phyloP scores from a whole-genome alignment of 2,329 filamentous ascomycete species.

The Clarireedia monteithiana region DNA sequence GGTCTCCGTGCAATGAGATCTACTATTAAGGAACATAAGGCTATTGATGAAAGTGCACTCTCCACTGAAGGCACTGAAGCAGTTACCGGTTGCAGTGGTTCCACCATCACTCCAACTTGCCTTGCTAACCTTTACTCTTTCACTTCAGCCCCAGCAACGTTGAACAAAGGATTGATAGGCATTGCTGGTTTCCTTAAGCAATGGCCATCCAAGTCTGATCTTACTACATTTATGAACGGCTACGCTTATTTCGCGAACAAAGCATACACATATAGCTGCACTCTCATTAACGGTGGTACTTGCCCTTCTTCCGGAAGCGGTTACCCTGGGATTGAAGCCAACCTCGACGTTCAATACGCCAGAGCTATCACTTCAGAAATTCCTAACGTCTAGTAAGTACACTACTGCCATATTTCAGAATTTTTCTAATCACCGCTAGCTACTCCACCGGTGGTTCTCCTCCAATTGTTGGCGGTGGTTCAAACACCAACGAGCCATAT shows the following conservation, averaged over 20 bases:
- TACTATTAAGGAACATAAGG: slow-evolving; percentile 12
- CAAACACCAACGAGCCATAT: slow-evolving; percentile 62
- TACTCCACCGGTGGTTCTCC: slow-evolving; percentile 50
- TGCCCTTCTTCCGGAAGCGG: slow-evolving; percentile 16
- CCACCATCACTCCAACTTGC: slow-evolving; percentile 24
- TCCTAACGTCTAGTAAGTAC: slow-evolving; percentile 37
- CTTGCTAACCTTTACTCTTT: slow-evolving; percentile 27
- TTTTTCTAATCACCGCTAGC: neutral
- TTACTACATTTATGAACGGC: slow-evolving; percentile 23
- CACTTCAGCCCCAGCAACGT: slow-evolving; percentile 11
- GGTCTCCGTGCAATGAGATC: slow-evolving; percentile 30
- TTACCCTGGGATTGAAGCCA: slow-evolving; percentile 38
- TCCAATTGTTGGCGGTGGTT: slow-evolving; percentile 38
- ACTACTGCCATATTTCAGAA: neutral
- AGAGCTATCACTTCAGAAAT: slow-evolving; percentile 47
- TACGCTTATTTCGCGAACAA: slow-evolving; percentile 22
- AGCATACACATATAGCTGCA: slow-evolving; percentile 29
- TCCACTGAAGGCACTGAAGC: slow-evolving; percentile 12
- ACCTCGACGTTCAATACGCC: slow-evolving; percentile 52
- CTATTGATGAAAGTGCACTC: slow-evolving; percentile 9
- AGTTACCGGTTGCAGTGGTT: slow-evolving; percentile 23
- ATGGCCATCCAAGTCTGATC: slow-evolving; percentile 22
- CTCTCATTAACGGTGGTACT: slow-evolving; percentile 28
- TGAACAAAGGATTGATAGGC: slow-evolving; percentile 20
- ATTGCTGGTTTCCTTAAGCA: slow-evolving; percentile 26